phyloP scores from a whole-genome alignment of 1,284 basidiomycete species.

The Malassezia slooffiae region DNA sequence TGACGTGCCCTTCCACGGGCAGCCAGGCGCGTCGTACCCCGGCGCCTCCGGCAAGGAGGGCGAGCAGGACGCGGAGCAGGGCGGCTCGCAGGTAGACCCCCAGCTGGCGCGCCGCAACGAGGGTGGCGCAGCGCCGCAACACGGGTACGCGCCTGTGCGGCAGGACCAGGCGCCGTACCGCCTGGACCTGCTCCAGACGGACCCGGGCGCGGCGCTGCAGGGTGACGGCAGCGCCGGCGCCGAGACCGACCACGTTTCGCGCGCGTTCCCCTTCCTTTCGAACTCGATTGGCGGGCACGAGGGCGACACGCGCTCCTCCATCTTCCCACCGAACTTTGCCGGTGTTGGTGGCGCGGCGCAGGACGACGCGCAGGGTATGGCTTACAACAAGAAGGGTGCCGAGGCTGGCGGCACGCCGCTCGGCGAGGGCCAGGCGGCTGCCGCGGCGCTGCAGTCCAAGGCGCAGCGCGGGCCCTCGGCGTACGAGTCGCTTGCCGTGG shows the following conservation, averaged over 20 bases:
- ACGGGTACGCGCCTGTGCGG: constrained; percentile 12
- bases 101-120: constrained; percentile 10
- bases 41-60: constrained; percentile 1
- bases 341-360: neutral
- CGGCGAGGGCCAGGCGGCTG: neutral
- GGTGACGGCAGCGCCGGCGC: constrained; percentile 8
- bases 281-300: constrained; percentile 14
- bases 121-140: constrained; percentile 1
- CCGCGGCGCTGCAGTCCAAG: constrained; percentile 8
- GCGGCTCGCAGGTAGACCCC: constrained; percentile 10
- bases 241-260: constrained; percentile 12
- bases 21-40: constrained; percentile 4
- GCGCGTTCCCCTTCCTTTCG: constrained; percentile 15
- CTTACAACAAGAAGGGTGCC: constrained; percentile 8
- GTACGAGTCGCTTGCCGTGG: constrained; percentile 18
- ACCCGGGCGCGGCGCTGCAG: constrained; percentile 11
- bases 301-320: constrained; percentile 9
- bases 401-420: neutral
- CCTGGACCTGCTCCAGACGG: constrained; percentile 13
- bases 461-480: constrained; percentile 6
- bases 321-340: constrained; percentile 15
- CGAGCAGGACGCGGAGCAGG: neutral
- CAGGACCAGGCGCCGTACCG: constrained; percentile 15
- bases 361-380: neutral
- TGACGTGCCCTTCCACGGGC: constrained; percentile 7